Conservation (phyloP, 148 eudicot genomes). For the Rhododendron kiyosumense region DNA sequence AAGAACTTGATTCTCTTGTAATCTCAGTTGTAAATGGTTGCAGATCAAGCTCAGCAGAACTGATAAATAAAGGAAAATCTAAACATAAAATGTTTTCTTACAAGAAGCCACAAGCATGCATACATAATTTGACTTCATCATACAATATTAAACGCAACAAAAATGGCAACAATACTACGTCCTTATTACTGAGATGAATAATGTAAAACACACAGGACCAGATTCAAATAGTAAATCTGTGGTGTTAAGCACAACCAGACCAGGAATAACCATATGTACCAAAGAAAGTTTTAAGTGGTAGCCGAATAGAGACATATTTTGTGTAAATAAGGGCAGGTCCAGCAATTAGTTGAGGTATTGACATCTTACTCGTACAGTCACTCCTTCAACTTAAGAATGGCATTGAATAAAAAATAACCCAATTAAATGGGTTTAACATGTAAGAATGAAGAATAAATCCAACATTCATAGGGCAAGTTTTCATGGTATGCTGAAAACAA, state of each 20-base stretch:
- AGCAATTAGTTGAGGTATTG: neutral
- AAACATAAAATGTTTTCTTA: neutral
- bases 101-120: slow-evolving; percentile 8
- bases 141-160: neutral
- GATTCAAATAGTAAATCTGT: neutral
- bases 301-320: neutral
- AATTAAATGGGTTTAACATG: neutral
- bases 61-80: slow-evolving; percentile 23
- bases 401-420: neutral
- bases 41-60: slow-evolving; percentile 51
- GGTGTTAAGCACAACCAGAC: neutral
- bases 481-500: neutral
- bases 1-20: slow-evolving; percentile 61
- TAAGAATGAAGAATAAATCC: neutral
- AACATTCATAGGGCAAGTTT: neutral
- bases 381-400: neutral
- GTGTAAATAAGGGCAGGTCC: neutral
- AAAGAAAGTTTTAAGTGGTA: neutral
- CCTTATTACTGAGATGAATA: neutral
- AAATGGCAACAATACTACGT: neutral
- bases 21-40: slow-evolving; percentile 56
- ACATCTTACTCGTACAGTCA: neutral
- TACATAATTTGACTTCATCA: neutral
- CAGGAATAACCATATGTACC: neutral
- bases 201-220: neutral